These are phyloP conservation scores for Aphanomyces astaci DNA, from an alignment of 352 stramenopile species.

Conservation along the genomic window DNA sequence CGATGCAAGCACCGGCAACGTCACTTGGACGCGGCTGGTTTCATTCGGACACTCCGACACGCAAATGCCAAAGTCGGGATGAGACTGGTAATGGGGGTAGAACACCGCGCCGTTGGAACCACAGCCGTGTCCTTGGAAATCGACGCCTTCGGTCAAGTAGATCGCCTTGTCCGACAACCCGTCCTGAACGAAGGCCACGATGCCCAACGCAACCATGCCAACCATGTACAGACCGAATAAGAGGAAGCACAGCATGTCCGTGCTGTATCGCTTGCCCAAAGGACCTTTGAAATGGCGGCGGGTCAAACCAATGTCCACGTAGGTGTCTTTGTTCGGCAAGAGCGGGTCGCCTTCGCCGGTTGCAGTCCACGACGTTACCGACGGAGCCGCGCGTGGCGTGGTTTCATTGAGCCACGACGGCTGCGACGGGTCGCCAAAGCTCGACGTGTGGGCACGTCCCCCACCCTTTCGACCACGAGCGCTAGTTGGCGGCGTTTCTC, in stretches of 20 bases:
- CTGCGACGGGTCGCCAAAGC: slow-evolving; percentile 18
- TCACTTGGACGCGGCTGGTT: slow-evolving; percentile 40
- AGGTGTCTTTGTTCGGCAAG: slow-evolving; percentile 21
- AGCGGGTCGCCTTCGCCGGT: slow-evolving; percentile 12
- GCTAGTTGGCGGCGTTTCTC: slow-evolving; percentile 13
- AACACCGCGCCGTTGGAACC: slow-evolving; percentile 49
- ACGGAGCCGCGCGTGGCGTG: not conserved
- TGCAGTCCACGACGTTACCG: not conserved
- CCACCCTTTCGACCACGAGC: not conserved
- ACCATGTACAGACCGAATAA: slow-evolving; percentile 63
- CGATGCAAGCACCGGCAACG: slow-evolving; percentile 35
- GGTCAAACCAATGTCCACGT: slow-evolving; percentile 18
- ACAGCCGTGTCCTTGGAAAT: slow-evolving; percentile 61
- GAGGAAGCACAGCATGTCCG: slow-evolving; percentile 47
- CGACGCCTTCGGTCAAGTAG: slow-evolving; percentile 70
- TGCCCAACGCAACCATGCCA: slow-evolving; percentile 60
- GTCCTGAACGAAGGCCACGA: slow-evolving; percentile 58
- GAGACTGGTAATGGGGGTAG: slow-evolving; percentile 53
- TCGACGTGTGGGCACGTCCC: not conserved
- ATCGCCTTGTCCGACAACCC: slow-evolving; percentile 58
- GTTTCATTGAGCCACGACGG: not conserved
- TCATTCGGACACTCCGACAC: slow-evolving; percentile 43
- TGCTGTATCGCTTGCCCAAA: slow-evolving; percentile 42
- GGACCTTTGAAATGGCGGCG: slow-evolving; percentile 39
- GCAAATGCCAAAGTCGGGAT: slow-evolving; percentile 77